Evolutionary conservation across 2,329 filamentous ascomycete genomes (phyloP).

Genomic region (Pyricularia grisea): DNA sequence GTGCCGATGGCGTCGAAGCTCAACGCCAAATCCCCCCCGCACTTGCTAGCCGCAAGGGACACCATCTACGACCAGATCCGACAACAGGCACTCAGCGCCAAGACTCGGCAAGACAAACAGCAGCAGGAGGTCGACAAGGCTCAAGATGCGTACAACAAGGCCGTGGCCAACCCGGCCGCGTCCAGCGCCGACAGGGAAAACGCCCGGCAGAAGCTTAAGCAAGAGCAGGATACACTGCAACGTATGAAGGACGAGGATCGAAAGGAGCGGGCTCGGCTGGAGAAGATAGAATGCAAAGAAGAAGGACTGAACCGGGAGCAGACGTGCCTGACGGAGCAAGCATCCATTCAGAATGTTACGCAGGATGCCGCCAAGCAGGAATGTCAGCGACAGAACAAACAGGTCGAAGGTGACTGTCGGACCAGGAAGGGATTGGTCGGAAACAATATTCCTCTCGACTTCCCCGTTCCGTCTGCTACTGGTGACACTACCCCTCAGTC

Average conservation of each 20-base stretch:
- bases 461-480: neutral
- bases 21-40: neutral
- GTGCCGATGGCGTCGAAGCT: neutral
- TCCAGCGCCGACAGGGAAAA: neutral
- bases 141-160: neutral
- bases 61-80: neutral
- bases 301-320: neutral
- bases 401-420: neutral
- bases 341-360: neutral
- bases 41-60: neutral
- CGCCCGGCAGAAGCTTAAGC: neutral
- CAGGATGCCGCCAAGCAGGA: neutral
- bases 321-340: neutral
- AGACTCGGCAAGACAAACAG: neutral
- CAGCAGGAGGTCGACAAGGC: neutral
- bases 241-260: neutral
- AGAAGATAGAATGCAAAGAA: neutral
- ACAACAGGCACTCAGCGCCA: neutral
- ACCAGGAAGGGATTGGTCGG: neutral
- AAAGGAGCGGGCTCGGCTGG: neutral
- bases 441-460: neutral
- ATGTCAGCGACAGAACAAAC: neutral
- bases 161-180: neutral
- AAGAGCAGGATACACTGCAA: neutral
- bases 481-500: neutral